Evolutionary conservation across 768 basidiomycete genomes (phyloP).

Genomic region (Collybiopsis luxurians): DNA sequence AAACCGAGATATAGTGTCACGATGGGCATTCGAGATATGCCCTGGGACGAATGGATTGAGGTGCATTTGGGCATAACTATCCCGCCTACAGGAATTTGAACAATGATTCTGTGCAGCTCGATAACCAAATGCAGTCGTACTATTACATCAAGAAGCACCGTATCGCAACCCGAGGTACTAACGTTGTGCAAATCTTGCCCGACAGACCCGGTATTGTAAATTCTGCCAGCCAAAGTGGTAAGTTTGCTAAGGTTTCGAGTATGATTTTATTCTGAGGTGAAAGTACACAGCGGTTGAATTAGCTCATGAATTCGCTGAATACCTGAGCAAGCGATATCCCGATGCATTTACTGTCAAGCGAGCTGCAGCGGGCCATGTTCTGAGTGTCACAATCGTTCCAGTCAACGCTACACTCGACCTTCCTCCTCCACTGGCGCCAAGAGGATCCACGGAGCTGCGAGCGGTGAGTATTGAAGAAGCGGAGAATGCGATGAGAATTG

Average conservation of each 20-base stretch:
- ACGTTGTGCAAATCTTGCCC: slow-evolving; percentile 45
- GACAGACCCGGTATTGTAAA: slow-evolving; percentile 33
- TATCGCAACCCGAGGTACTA: slow-evolving; percentile 46
- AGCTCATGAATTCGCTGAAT: slow-evolving; percentile 67
- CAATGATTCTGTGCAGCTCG: slow-evolving; percentile 38
- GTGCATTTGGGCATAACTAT: slow-evolving; percentile 24
- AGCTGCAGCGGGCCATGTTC: slow-evolving; percentile 33
- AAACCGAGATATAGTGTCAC: slow-evolving; percentile 43
- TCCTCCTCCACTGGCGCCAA: slow-evolving; percentile 35
- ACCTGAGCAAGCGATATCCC: slow-evolving; percentile 62
- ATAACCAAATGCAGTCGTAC: slow-evolving; percentile 51
- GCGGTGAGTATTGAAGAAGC: slow-evolving; percentile 21
- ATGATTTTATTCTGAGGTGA: slow-evolving; percentile 28
- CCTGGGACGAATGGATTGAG: slow-evolving; percentile 74
- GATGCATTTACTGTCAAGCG: slow-evolving; percentile 50
- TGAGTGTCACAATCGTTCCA: slow-evolving; percentile 49
- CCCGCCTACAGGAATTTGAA: neutral
- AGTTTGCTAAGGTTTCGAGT: slow-evolving; percentile 29
- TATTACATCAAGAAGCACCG: slow-evolving; percentile 59
- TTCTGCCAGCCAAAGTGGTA: slow-evolving; percentile 19
- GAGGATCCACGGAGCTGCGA: slow-evolving; percentile 13
- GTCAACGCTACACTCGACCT: slow-evolving; percentile 48
- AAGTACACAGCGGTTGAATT: slow-evolving; percentile 53
- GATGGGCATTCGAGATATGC: slow-evolving; percentile 68
- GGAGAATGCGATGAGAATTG: slow-evolving; percentile 58